Base-by-base conservation (phyloP, 108 stramenopile species). In the Discostella stelligeroides region DNA sequence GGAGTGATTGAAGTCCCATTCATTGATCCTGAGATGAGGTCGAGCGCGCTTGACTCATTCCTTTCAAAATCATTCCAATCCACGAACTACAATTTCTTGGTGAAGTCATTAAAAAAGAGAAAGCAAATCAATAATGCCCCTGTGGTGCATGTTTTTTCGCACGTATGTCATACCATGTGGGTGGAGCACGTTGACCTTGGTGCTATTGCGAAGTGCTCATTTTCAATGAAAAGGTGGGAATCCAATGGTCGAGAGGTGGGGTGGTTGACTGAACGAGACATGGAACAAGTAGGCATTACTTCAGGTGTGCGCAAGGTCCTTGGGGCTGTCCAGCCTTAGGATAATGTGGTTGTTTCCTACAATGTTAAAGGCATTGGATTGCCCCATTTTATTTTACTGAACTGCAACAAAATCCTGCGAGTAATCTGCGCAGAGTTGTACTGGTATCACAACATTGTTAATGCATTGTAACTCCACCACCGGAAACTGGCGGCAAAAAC, bases 81-180 rank as follows among this genome's bases (percentile, higher is more conserved):
- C 54, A 25, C 48, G 17, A 2, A 14, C 15, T 49, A 61, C 23
- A 17, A 39, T 14, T 46, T 34, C 21, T 34, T 37, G 1, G 21
- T 30, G 7, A 18, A 34, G n/a, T n/a, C n/a, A 21, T 48, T 45
- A 2, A 11, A 55, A 20, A 39, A 48, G 12, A 59, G 65, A 15
- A 66, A 30, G 43, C 54, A 73, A 56, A 25, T 70, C 28, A 46
- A 43, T 28, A 34, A 74, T 17, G 59, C 68, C 4, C n/a, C n/a
- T n/a, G 49, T 90, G 63, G 86, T 88, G 47, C 93, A 94, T 61
- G 78, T 94, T 37, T 94, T 94, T 79, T 86, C 85, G 61, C 93
- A 94, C 51, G 84, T 94, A 7, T 66, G 75, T 14, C 89, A 90
- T 50, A 85, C 82, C 21, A 90, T 92, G 90, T 89, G 79, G 78